Base-by-base conservation (phyloP, 768 basidiomycete genomes). In the Phaeolepiota aurea region DNA sequence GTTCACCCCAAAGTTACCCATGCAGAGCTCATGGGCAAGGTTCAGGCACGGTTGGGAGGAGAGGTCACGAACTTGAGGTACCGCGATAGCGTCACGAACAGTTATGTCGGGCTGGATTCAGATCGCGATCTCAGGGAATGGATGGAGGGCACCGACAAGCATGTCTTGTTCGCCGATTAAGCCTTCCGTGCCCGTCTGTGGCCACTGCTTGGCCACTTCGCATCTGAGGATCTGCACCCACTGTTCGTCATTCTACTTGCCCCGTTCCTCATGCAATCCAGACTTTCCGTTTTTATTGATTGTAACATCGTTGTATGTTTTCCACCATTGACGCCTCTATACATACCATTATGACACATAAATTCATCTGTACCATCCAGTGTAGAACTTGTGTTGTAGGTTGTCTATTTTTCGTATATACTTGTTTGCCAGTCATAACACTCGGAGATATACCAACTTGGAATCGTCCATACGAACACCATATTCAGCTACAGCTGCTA, bases 1-100 rank as follows among this genome's bases (percentile, higher is more conserved):
- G 94, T 98, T 20, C 92, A 94, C 55, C 96, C 96, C 16, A 77
- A 74, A 38, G 92, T 98, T 30, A 79, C 86, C 5, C 84, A 87
- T 53, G 66, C 62, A 7, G 90, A 94, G 54, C 69, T 99, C 45
- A 82, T 96, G 72, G 87, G 80, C 38, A 99, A 98, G 65, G 87
- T 97, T 22, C 80, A 89, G 52, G 75, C 84, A 23, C 77, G 96
- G 39, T 66, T 98, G 4, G 92, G 90, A 0, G 72, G 72, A 11
- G 82, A 85, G 44, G 63, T 94, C 23, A 65, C 55, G 5, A 64
- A 66, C 32, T 66, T 98, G 46, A 71, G 77, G 49, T 98, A 85
- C 59, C 78, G 88, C 21, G 79, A 87, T 52, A 83, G 79, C 53
- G 54, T 73, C 53, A 77, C 72, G 51, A 79, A 79, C 52, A 69